Percentiles rank a stretch among this genome's conserved stretches.
Conservation (phyloP, 176 grass and related monocot genomes). For the Aegilops sharonensis region DNA sequence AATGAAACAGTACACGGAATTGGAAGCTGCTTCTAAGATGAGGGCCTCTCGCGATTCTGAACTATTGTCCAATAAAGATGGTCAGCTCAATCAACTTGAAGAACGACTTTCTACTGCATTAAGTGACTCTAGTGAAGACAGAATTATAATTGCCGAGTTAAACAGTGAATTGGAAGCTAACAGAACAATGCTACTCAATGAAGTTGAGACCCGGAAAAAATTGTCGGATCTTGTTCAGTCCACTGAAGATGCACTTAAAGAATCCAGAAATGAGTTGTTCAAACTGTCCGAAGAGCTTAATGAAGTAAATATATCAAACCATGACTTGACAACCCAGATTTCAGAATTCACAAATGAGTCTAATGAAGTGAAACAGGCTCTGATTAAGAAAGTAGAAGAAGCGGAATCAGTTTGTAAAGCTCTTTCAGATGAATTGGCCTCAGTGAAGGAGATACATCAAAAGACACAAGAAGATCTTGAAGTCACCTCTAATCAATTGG, state of each 20-base stretch:
- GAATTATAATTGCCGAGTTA: conserved; percentile 50
- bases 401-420: conserved; percentile 58
- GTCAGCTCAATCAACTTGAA: conserved; percentile 55
- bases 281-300: conserved; percentile 67
- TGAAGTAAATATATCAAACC: conserved; percentile 54
- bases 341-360: conserved; percentile 64
- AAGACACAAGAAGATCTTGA: conserved; percentile 59
- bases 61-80: conserved; percentile 70
- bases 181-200: conserved; percentile 63
- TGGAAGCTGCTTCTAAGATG: conserved; percentile 64
- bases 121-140: conserved; percentile 48
- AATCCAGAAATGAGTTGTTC: conserved; percentile 60
- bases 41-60: conserved; percentile 56
- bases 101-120: conserved; percentile 69
- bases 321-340: conserved; percentile 58
- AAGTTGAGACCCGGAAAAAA: conserved; percentile 43
- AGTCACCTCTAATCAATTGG: conserved; percentile 51
- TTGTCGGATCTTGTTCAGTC: conserved; percentile 59
- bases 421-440: conserved; percentile 69
- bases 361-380: conserved; percentile 46
- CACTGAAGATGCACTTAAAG: conserved; percentile 59
- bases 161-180: conserved; percentile 54
- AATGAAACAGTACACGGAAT: conserved; percentile 43
- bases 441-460: conserved; percentile 54
- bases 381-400: conserved; percentile 58